Evolutionary conservation across 306 rosid species (phyloP), one percentile per base, ranked within the genome.

Genomic region (Cucurbita ficifolia): DNA sequence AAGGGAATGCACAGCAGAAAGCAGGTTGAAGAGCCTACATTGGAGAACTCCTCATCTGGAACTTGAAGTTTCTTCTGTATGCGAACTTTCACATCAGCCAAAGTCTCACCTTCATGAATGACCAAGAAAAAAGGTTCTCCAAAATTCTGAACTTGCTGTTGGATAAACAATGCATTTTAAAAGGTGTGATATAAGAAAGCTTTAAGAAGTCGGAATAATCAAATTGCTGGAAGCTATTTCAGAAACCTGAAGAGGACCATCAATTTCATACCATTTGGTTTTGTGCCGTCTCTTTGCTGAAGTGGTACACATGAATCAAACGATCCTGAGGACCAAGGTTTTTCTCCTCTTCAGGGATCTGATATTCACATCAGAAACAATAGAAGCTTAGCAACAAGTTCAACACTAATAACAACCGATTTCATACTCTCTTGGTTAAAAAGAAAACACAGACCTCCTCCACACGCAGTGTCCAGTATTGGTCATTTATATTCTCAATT

Each of bases 91-190:
- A 94, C 96, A 49, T 91, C 97, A 53, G 92, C 96, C 59, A 94
- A 70, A 22, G 91, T 79, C 86, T 89, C 99, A 24, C 89, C 88
- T 76, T 94, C 99, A 75, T 51, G 89, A 70, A 91, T 85, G 57
- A 84, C 92, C 86, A 94, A 83, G 79, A 94, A 85, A 81, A 94
- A 91, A 39, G 99, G 97, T 79, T 94, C 96, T 63, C 99, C 99
- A 10, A 94, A 90, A 72, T 94, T 90, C 78, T 94, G 97, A 56
- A 94, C 84, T 79, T 89, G 98, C 97, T 88, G 90, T 75, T 42
- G 8, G 51, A 46, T 56, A 73, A 50, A 46, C 51, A 77, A 74
- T 21, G 70, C 54, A 56, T 19, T 75, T 10, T 36, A 42, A 50
- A 69, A 48, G 36, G 13, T n/a, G 13, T 17, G 29, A 38, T 19